These are phyloP conservation scores for Ophiostoma triangulosporum DNA, from an alignment of 2,329 filamentous ascomycete genomes.

Conservation along the genomic window DNA sequence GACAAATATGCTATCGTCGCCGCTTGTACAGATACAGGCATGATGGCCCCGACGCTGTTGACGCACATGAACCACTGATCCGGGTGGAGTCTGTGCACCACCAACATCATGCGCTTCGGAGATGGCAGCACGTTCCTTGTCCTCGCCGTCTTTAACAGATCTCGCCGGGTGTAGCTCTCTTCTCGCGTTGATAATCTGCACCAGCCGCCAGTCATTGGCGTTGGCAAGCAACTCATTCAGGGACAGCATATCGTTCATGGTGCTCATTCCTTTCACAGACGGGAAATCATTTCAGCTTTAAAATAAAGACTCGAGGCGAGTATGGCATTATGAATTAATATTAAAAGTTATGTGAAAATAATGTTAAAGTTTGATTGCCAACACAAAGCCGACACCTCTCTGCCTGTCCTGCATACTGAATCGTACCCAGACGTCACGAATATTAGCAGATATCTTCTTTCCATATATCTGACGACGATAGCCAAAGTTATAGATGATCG, in stretches of 20 bases:
- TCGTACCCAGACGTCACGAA: no score
- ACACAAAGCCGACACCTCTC: no score
- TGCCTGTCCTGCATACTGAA: no score
- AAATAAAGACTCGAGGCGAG: not conserved
- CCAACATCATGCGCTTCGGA: not conserved
- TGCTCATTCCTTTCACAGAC: not conserved
- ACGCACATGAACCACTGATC: slow-evolving; percentile 7
- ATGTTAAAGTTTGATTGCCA: no score
- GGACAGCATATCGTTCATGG: not conserved
- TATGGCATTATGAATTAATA: no score
- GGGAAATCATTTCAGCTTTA: not conserved
- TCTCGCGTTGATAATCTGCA: not conserved
- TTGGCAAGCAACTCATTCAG: not conserved
- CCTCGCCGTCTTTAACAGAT: not conserved
- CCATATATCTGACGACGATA: no score
- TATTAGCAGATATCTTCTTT: no score
- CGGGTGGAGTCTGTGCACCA: not conserved
- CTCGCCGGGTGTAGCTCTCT: no score
- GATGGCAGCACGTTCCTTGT: not conserved
- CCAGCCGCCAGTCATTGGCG: not conserved
- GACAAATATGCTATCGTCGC: no score
- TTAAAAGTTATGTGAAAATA: no score
- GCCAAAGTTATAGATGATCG: no score
- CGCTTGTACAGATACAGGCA: slow-evolving; percentile 6
- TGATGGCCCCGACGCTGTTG: not conserved